Evolutionary conservation across 257 asterid species (phyloP), one percentile per base, ranked within the genome.

Genomic region (Euphrasia confusa): DNA sequence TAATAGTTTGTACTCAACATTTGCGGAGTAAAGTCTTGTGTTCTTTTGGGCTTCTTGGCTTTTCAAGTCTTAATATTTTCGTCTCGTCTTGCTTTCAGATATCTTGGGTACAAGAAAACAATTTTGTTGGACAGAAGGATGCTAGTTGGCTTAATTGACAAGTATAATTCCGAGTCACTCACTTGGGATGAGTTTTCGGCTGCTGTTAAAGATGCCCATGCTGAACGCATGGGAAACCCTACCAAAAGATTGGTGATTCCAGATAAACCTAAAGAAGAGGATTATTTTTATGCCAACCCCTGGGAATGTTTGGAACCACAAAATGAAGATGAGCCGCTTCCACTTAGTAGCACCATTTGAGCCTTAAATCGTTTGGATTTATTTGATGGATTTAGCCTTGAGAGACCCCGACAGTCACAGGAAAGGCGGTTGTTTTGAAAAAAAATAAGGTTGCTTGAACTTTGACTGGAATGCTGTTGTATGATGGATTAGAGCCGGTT

Each of bases 231-330:
- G 99, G 99, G 99, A 11, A 87, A 76, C 67, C 99, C 95, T 0
- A 75, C 53, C 18, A 79, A 63, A 67, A 70, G 99, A 63, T 50
- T 78, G 76, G 94, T 82, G 65, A 83, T 93, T 70, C 88, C 90
- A 0, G 97, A 93, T 56, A 78, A 89, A 74, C 99, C 99, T 1
- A 93, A 93, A 80, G 99, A 93, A 75, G 99, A 93, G 71, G 99
- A 93, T 71, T 93, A 93, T 67, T 93, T 93, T 66, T 93, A 93
- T 3, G 79, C 99, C 74, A 93, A 93, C 71, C 99, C 99, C 0
- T 81, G 80, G 71, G 99, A 93, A 67, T 93, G 99, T 72, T 78
- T 93, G 74, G 80, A 79, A 47, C 75, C 84, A n/a, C 64, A 77
- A 18, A 63, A 80, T 5, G 89, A 80, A 68, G 80, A 79, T 4